A percentile compares a stretch with the other conserved stretches of the same genome.
Evolutionary conservation across 1,284 basidiomycete species (phyloP).

Genomic region (Naganishia cerealis): DNA sequence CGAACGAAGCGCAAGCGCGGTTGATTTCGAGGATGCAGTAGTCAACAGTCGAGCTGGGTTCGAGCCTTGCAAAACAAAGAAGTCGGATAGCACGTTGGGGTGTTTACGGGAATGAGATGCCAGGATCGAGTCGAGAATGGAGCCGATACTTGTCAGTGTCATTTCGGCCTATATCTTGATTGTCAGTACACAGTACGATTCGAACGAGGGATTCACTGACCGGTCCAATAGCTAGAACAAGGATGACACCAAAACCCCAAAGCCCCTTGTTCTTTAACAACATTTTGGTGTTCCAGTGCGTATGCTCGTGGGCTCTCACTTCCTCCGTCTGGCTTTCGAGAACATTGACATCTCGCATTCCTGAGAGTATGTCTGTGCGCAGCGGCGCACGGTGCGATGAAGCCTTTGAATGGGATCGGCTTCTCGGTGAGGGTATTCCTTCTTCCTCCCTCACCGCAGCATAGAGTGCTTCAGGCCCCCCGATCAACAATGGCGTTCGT

Average conservation of each 20-base stretch:
- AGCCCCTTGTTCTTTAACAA: conserved; percentile 50
- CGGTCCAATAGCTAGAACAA: conserved; percentile 51
- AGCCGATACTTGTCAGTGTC: conserved; percentile 52
- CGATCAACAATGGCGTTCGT: conserved; percentile 45
- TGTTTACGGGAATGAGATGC: conserved; percentile 36
- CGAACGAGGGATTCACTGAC: conserved; percentile 35
- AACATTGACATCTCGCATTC: conserved; percentile 41
- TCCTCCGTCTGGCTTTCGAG: conserved; percentile 5
- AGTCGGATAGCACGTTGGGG: conserved; percentile 5
- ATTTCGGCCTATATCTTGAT: conserved; percentile 45
- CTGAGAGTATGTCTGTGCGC: conserved; percentile 8
- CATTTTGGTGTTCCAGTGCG: conserved; percentile 43
- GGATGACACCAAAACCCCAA: conserved; percentile 50
- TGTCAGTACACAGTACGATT: background rate
- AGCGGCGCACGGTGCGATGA: conserved; percentile 11
- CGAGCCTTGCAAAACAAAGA: conserved; percentile 12
- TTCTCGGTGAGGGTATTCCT: conserved; percentile 34
- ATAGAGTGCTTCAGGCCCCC: conserved; percentile 45
- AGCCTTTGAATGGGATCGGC: conserved; percentile 32
- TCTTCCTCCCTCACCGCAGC: conserved; percentile 46
- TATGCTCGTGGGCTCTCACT: conserved; percentile 29
- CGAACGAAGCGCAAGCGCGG: conserved; percentile 46
- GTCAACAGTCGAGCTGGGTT: conserved; percentile 14
- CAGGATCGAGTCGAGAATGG: conserved; percentile 51
- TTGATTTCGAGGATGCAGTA: conserved; percentile 23